These are phyloP conservation scores for Neonectria faginata DNA, from an alignment of 2,329 filamentous ascomycete species.

Conservation along the genomic window DNA sequence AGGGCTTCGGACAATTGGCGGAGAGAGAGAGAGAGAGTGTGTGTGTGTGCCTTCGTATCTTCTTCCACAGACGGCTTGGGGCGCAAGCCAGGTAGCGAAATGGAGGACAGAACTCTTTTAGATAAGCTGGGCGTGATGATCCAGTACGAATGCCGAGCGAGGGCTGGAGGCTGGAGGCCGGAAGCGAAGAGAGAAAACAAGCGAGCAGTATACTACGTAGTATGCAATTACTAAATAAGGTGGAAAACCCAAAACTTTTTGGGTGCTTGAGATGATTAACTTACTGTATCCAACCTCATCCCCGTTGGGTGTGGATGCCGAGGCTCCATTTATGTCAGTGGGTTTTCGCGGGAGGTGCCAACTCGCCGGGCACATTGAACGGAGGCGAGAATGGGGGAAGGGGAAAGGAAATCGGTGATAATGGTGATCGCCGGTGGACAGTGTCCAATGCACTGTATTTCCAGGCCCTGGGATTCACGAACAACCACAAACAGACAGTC, in stretches of 20 bases:
- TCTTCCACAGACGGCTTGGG: conserved; percentile 6
- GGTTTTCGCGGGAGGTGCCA: conserved; percentile 29
- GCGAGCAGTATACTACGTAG: background rate
- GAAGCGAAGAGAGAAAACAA: conserved; percentile 5
- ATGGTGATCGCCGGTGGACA: conserved; percentile 6
- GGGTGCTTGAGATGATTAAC: background rate
- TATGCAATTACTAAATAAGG: conserved; percentile 1
- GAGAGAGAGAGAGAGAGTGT: no score
- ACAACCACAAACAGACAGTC: no score
- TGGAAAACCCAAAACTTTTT: conserved; percentile 4
- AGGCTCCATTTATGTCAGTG: conserved; percentile 17
- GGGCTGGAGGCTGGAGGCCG: background rate
- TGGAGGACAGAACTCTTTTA: background rate
- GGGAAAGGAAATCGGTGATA: conserved; percentile 1
- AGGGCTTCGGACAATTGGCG: conserved; percentile 14
- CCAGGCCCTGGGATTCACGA: no score
- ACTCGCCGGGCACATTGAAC: conserved; percentile 21
- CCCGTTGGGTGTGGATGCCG: conserved; percentile 7
- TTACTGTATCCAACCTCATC: background rate
- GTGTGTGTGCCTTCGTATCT: background rate
- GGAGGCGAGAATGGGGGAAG: conserved; percentile 1
- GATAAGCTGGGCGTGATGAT: conserved; percentile 14
- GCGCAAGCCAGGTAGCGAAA: conserved; percentile 3
- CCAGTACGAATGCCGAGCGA: background rate
- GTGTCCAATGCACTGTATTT: conserved; percentile 14